Evolutionary conservation across 768 basidiomycete species (phyloP).

Genomic region (Hypholoma fasciculare): DNA sequence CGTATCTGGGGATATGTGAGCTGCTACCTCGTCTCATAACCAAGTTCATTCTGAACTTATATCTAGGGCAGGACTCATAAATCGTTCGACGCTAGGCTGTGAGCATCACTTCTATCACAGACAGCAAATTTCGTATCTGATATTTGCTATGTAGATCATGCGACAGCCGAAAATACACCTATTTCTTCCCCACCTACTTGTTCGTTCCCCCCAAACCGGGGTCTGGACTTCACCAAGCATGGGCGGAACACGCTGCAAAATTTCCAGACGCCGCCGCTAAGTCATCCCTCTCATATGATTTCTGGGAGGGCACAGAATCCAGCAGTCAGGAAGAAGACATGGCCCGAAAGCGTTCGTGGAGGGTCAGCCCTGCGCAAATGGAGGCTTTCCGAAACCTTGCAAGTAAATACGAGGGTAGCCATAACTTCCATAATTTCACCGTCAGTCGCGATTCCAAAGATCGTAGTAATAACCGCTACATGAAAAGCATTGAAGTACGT

Average conservation of each 20-base stretch:
- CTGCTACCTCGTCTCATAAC: background rate
- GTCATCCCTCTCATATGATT: constrained; percentile 44
- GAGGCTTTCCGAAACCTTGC: constrained; percentile 55
- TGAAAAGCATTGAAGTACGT: constrained; percentile 82
- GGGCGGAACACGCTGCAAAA: constrained; percentile 33
- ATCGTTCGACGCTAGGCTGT: constrained; percentile 82
- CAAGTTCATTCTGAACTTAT: constrained; percentile 2
- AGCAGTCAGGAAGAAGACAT: constrained; percentile 58
- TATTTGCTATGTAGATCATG: constrained; percentile 56
- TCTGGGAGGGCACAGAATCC: constrained; percentile 55
- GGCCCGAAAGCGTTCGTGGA: constrained; percentile 70
- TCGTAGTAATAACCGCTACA: constrained; percentile 78
- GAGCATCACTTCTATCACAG: constrained; percentile 18
- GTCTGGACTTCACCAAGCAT: constrained; percentile 54
- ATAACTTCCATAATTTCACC: constrained; percentile 99
- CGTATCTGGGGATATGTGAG: constrained; percentile 89
- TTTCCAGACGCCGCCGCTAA: constrained; percentile 20
- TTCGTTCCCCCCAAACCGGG: constrained; percentile 87
- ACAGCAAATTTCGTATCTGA: background rate
- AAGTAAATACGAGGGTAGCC: constrained; percentile 77
- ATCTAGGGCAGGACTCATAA: constrained; percentile 70
- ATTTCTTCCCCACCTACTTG: constrained; percentile 93
- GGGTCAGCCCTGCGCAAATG: constrained; percentile 54
- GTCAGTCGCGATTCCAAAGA: constrained; percentile 85
- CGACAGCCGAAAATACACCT: constrained; percentile 97